Conservation (phyloP, 257 asterid genomes). For the Capsicum chinense region DNA sequence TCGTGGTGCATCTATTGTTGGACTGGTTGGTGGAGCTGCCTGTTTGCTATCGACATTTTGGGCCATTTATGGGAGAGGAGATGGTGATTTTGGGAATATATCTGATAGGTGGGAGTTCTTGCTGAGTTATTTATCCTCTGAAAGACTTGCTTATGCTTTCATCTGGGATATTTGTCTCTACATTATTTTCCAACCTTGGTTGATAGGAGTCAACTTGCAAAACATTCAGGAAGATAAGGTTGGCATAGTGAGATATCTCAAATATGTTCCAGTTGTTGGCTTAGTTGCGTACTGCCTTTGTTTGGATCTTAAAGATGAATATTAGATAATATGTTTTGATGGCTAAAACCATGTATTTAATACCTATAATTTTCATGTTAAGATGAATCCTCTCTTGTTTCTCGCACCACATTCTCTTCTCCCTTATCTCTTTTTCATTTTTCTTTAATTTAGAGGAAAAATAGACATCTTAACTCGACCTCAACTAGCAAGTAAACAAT, state of each 20-base stretch:
- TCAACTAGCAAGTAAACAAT: too few relatives aligned
- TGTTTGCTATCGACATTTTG: conserved; percentile 66
- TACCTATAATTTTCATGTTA: background rate
- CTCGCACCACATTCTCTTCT: background rate
- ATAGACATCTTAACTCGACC: too few relatives aligned
- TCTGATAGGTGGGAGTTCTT: conserved; percentile 70
- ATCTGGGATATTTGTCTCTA: conserved; percentile 84
- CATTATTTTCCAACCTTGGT: conserved; percentile 85
- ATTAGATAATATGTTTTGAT: conserved; percentile 32
- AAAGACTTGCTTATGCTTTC: conserved; percentile 93
- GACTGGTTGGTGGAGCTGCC: conserved; percentile 62
- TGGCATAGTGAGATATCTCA: conserved; percentile 54
- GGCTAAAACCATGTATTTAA: background rate
- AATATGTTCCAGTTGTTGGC: conserved; percentile 84
- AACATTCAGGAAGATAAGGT: conserved; percentile 61
- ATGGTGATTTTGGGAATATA: conserved; percentile 62
- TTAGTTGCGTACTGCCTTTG: conserved; percentile 71
- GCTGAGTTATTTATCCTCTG: conserved; percentile 65
- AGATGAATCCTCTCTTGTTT: background rate
- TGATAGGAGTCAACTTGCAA: conserved; percentile 77
- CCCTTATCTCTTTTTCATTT: too few relatives aligned
- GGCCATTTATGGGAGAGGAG: conserved; percentile 82
- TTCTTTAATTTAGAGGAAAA: too few relatives aligned
- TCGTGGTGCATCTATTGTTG: conserved; percentile 69
- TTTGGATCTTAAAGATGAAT: conserved; percentile 52